phyloP scores from a whole-genome alignment of 352 stramenopile genomes.

The Pythium diclinum region DNA sequence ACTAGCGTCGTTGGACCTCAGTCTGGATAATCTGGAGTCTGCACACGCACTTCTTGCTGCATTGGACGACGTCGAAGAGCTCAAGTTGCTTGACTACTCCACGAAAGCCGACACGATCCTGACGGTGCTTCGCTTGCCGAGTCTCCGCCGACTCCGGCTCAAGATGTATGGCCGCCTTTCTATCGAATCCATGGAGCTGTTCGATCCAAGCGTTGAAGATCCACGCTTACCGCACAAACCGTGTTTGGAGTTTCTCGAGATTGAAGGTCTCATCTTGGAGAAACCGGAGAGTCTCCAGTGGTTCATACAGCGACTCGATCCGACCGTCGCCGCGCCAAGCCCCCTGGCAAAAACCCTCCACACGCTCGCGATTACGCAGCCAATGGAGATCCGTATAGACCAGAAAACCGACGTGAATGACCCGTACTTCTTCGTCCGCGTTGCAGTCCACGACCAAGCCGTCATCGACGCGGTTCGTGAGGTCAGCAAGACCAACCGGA shows the following conservation, averaged over 20 bases:
- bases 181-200: not conserved
- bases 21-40: not conserved
- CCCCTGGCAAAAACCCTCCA: not conserved
- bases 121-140: not conserved
- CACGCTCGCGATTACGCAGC: not conserved
- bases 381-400: not conserved
- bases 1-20: not conserved
- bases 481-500: not conserved
- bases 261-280: not conserved
- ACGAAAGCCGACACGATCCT: not conserved
- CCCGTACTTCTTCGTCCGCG: not conserved
- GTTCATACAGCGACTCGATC: not conserved
- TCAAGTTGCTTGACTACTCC: not conserved
- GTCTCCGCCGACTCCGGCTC: too few relatives aligned
- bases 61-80: not conserved
- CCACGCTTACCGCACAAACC: not conserved
- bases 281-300: not conserved
- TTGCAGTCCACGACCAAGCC: not conserved
- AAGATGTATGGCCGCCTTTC: too few relatives aligned
- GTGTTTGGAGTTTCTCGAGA: not conserved
- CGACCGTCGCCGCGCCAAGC: not conserved
- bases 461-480: not conserved
- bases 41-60: not conserved
- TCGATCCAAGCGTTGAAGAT: not conserved
- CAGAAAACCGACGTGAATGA: not conserved